Base-by-base conservation (phyloP, 2,329 filamentous ascomycete species). In the Diaporthe destruens region DNA sequence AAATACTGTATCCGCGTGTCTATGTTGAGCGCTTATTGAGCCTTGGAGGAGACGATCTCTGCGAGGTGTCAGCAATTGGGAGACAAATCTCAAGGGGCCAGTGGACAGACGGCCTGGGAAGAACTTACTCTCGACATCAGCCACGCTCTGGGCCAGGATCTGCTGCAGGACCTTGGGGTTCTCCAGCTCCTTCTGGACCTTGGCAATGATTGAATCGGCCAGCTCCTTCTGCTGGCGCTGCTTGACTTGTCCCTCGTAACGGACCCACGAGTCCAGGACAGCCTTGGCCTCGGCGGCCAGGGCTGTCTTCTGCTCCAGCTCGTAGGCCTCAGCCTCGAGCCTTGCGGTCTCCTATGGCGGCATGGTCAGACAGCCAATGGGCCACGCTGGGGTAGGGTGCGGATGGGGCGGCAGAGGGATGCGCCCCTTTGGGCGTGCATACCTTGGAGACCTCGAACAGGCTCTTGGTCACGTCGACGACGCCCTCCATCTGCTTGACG, bases 361-460 rank as follows among this genome's bases (percentile, higher is more conserved):
- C 51, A 18, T n/a, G 14, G 72, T 78, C 74, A 78, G 75, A 59
- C 6, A 39, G 61, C 42, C 51, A 63, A 63, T 20, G n/a, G 20
- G 29, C 14, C 36, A 32, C 32, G 29, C 14, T 51, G 14, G 44
- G 61, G 44, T 36, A 44, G 5, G 57, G 23, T 11, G 44, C 20
- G 44, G 44, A 20, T 49, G 44, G 9, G 44, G 8, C 44, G 20
- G 44, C 18, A 42, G n/a, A 9, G 44, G 36, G 14, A 3, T 20
- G 56, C 14, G 71, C 65, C 34, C 47, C 8, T 39, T 7, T 23
- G 12, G 25, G 32, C 8, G 42, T 29, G 36, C 86, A 79, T 88
- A 97, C 96, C 95, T 98, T 98, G 81, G 96, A 99, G 79, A 99
- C 95, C 83, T 94, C 94, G 83, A 99, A 99, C 74, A 99, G 92